Base-by-base conservation (phyloP, 805 yeast genomes). In the Tetrapisispora fleetii region DNA sequence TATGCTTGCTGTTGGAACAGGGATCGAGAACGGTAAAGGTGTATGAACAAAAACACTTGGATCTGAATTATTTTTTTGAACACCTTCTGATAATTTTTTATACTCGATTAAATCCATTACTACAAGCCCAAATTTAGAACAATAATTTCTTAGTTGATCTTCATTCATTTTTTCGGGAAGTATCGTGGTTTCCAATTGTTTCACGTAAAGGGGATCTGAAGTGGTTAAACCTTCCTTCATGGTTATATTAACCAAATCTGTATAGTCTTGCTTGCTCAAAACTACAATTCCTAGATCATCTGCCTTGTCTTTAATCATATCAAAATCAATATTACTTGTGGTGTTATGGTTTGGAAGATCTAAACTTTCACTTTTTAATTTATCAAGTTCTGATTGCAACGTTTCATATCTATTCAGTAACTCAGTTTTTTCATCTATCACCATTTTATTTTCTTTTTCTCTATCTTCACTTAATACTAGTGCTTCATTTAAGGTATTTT, bases 91-190 rank as follows among this genome's bases (percentile, higher is more conserved):
- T 16, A 27, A 22, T 16, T 44, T 38, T 19, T 42, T 18, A 19
- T 43, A 48, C 17, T 43, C 47, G 32, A 49, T 38, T 28, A 55
- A 52, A 17, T 56, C 60, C 17, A 69, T 18, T 2, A 67, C 58
- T n/a, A 60, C 58, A 43, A 61, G 50, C 2, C 62, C 62, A 6
- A 55, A 30, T 2, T 49, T 52, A 1, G 42, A n/a, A 10, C 63
- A 62, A 27, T 45, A 52, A 10, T 32, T 40, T 9, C 21, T 24
- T 5, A 50, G 40, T 9, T 35, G 39, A 1, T 50, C 56, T 49
- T 41, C 50, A 4, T 40, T 18, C 30, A 51, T 19, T 22, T 13
- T 21, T 17, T 17, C 7, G 7, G 18, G 18, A 4, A 9, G 18
- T 24, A 10, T 6, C 10, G 18, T 28, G 16, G 13, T 40, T 27